Conservation (phyloP, 371 early-diverging fungal species). For the Circinella umbellata region DNA sequence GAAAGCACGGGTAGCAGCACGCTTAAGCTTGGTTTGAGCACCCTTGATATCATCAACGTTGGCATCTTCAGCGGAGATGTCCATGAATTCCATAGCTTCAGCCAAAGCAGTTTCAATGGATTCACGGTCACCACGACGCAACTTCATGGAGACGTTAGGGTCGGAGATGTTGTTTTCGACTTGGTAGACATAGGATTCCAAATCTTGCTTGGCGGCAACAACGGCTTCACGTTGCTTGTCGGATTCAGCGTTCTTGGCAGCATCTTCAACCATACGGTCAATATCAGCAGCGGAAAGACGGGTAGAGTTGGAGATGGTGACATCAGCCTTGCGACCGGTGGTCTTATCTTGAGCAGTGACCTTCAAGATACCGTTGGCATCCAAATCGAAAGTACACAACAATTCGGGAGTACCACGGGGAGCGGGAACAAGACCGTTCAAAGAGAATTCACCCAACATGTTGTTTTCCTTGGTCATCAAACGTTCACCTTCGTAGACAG, state of each 20-base stretch:
- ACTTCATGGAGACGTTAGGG: conserved; percentile 78
- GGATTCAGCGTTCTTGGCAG: conserved; percentile 85
- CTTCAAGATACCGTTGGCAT: conserved; percentile 94
- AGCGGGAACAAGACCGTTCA: conserved; percentile 89
- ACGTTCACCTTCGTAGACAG: conserved; percentile 98
- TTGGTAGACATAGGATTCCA: conserved; percentile 89
- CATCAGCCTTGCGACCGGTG: conserved; percentile 81
- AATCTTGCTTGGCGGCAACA: conserved; percentile 83
- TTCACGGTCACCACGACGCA: conserved; percentile 76
- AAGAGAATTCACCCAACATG: conserved; percentile 95
- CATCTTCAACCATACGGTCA: conserved; percentile 88
- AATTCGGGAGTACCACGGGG: conserved; percentile 92
- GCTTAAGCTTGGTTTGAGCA: conserved; percentile 93
- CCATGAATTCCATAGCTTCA: conserved; percentile 87
- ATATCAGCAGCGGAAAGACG: conserved; percentile 90
- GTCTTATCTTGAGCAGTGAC: conserved; percentile 93
- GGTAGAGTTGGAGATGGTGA: conserved; percentile 90
- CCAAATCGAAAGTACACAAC: conserved; percentile 92
- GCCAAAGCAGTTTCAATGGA: conserved; percentile 84
- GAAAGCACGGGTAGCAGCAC: conserved; percentile 79
- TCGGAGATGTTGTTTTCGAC: conserved; percentile 82
- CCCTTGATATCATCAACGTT: conserved; percentile 86
- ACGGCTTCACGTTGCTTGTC: conserved; percentile 84
- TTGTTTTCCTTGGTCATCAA: conserved; percentile 96
- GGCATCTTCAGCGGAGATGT: conserved; percentile 77